A percentile compares a stretch with the other conserved stretches of the same genome.
Conservation (phyloP, 139 green algal species). For the Chlamydomonas incerta region DNA sequence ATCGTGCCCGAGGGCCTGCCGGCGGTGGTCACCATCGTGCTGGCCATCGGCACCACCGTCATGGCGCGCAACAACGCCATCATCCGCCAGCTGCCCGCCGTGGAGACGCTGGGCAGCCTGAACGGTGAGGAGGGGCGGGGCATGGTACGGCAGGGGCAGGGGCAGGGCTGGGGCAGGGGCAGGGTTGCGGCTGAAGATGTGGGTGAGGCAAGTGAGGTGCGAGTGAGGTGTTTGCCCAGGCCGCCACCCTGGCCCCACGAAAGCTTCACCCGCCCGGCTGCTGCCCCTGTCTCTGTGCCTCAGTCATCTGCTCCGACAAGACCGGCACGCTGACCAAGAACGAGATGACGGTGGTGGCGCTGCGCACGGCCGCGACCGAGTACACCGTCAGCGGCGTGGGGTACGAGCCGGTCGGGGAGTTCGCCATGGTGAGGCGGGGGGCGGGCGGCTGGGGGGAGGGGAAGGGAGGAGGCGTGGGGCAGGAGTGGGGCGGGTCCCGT, state of each 20-base stretch:
- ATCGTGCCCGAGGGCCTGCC: constrained; percentile 66
- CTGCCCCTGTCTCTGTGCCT: no score
- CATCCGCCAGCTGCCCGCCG: constrained; percentile 39
- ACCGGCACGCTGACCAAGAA: constrained; percentile 85
- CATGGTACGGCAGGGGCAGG: neutral
- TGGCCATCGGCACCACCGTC: constrained; percentile 51
- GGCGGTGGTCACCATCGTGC: constrained; percentile 61
- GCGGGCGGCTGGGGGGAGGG: no score
- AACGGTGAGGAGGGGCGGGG: constrained; percentile 32
- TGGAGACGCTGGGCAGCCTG: constrained; percentile 62
- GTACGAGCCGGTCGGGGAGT: constrained; percentile 53
- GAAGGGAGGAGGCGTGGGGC: no score
- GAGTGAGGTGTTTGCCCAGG: no score
- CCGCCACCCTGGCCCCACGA: no score
- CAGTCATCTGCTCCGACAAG: constrained; percentile 50
- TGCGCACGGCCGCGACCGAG: constrained; percentile 14
- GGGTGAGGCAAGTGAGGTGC: no score
- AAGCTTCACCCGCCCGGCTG: no score
- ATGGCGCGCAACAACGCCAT: constrained; percentile 62
- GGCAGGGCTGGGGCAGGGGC: no score
- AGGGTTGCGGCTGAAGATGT: no score
- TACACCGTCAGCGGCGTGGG: constrained; percentile 56
- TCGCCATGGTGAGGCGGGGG: neutral
- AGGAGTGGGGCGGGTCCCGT: no score
- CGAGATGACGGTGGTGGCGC: constrained; percentile 72